Evolutionary conservation across 495 filamentous ascomycete genomes (phyloP).

Genomic region (Collariella sp.): DNA sequence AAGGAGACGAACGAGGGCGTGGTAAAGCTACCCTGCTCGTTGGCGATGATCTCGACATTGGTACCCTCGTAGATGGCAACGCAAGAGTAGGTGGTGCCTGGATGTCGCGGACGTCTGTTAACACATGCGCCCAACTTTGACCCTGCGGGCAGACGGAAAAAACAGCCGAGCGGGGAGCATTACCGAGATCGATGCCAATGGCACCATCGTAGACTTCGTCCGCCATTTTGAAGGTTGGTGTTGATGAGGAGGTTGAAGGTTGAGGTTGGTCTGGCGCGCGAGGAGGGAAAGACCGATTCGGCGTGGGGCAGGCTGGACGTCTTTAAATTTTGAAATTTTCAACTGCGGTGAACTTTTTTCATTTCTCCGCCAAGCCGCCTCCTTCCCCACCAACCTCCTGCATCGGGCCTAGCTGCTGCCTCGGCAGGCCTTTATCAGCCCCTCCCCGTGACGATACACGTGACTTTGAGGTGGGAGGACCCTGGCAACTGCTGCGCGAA

Average conservation of each 20-base stretch:
- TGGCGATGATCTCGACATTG: conserved; percentile 99
- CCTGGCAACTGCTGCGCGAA: not conserved
- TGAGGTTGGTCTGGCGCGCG: conserved; percentile 20
- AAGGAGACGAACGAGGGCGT: conserved; percentile 98
- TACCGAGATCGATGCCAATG: conserved; percentile 99
- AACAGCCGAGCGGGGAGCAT: conserved; percentile 22
- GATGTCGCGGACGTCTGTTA: conserved; percentile 6
- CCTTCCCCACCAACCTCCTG: conserved; percentile 17
- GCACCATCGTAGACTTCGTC: conserved; percentile 98
- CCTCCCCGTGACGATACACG: conserved; percentile 6
- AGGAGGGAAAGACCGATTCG: conserved; percentile 19
- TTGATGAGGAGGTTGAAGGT: conserved; percentile 12
- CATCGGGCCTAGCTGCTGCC: conserved; percentile 3
- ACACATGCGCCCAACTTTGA: conserved; percentile 2
- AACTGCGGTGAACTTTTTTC: conserved; percentile 28
- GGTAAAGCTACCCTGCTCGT: conserved; percentile 98
- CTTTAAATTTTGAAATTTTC: conserved; percentile 29
- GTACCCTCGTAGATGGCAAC: conserved; percentile 98
- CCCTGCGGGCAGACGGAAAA: not conserved
- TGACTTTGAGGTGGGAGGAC: conserved; percentile 4
- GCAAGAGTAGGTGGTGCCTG: conserved; percentile 98
- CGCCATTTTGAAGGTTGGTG: conserved; percentile 47
- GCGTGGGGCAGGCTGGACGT: conserved; percentile 28
- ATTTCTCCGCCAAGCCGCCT: conserved; percentile 17
- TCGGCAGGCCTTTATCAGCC: conserved; percentile 4